Conservation (phyloP, 305 asterid genomes). For the Solanum hybrid region DNA sequence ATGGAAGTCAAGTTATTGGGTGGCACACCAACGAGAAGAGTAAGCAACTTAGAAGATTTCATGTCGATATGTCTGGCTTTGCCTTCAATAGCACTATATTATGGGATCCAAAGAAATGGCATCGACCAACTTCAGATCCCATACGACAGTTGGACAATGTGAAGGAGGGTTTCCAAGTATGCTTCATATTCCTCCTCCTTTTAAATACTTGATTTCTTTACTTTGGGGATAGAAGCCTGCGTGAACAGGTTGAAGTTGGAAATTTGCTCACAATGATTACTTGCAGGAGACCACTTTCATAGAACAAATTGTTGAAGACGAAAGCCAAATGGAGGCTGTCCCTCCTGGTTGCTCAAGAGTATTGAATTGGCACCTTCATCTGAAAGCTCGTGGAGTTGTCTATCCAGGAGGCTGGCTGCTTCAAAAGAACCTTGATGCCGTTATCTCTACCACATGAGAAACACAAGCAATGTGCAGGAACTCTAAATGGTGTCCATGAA, state of each 20-base stretch:
- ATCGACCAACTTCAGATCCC: constrained; percentile 56
- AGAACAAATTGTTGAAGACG: constrained; percentile 89
- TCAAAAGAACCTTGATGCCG: constrained; percentile 57
- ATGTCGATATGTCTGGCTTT: constrained; percentile 97
- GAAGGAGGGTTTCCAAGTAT: constrained; percentile 92
- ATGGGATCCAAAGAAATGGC: constrained; percentile 92
- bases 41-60: constrained; percentile 82
- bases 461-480: constrained; percentile 14
- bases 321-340: constrained; percentile 88
- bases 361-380: constrained; percentile 94
- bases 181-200: constrained; percentile 7
- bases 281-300: constrained; percentile 89
- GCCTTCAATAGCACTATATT: constrained; percentile 91
- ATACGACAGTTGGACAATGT: constrained; percentile 77
- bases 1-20: constrained; percentile 82
- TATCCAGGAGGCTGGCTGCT: constrained; percentile 76
- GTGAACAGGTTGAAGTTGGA: not conserved
- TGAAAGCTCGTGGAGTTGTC: constrained; percentile 44
- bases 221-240: not conserved
- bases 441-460: constrained; percentile 38
- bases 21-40: constrained; percentile 99
- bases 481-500: not conserved
- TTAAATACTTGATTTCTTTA: not conserved
- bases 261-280: constrained; percentile 7
- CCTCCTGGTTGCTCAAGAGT: constrained; percentile 58